Evolutionary conservation across 2,329 filamentous ascomycete species (phyloP).

Genomic region (Diaporthe caulivora): DNA sequence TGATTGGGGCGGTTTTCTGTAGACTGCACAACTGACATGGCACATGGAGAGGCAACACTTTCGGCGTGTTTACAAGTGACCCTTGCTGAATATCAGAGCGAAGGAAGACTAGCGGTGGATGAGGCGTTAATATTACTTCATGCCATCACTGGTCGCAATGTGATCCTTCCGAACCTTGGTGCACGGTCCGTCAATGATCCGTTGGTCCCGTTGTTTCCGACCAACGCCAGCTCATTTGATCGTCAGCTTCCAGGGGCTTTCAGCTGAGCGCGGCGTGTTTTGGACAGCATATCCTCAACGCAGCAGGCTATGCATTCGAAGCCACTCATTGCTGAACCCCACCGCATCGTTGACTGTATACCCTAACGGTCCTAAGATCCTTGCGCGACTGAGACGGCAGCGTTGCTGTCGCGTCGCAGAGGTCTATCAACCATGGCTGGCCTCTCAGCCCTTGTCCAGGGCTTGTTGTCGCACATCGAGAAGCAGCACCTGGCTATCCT

Average conservation of each 20-base stretch:
- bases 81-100: background rate
- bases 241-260: background rate
- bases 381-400: background rate
- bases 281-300: background rate
- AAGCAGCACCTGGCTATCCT: conserved; percentile 20
- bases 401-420: no score
- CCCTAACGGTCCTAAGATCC: background rate
- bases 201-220: background rate
- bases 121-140: background rate
- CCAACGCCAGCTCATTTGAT: conserved; percentile 25
- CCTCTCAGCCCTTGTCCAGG: background rate
- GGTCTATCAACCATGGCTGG: conserved; percentile 21
- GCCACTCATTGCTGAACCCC: background rate
- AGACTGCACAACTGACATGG: background rate
- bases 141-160: conserved; percentile 4
- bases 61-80: background rate
- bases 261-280: background rate
- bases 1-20: background rate
- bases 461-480: conserved; percentile 24
- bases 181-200: conserved; percentile 31
- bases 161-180: conserved; percentile 18
- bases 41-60: no score
- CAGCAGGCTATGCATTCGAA: background rate
- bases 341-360: background rate
- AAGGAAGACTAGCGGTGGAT: background rate